Base-by-base conservation (phyloP, 192 early-diverging fungal species). In the Coemansia sp. region DNA sequence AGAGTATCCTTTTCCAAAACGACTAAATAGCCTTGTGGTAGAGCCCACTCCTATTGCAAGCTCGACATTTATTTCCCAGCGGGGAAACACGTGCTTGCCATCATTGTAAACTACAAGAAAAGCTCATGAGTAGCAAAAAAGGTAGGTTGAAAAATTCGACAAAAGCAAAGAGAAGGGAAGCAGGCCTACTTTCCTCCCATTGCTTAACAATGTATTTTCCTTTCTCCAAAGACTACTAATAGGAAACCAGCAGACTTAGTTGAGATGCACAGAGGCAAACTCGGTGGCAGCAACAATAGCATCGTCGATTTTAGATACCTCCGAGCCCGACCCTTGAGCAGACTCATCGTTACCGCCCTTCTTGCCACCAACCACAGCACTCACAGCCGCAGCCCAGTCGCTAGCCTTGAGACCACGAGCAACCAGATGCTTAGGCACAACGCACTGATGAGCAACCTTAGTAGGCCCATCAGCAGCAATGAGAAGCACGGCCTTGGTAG, bases 331-430 rank as follows among this genome's bases (percentile, higher is more conserved):
- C 16, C 97, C 97, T 65, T 94, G 94, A 33, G 97, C 97, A 63
- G 92, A 70, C 56, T 94, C 94, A 46, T 95, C 94, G 67, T 95
- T 97, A 55, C 97, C 97, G 36, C 97, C 97, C 62, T 89, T 90
- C 80, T 94, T 94, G 62, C 97, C 97, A 28, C 92, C 94, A 51
- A 99, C 84, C 26, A 87, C 85, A 58, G 89, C 83, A 24, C 86
- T 72, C n/a, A 97, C 94, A 31, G 88, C 90, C 20, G 85, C 84
- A 16, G 94, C 93, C 97, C 97, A 99, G 21, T 92, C 94, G 46
- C 82, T 86, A 33, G 95, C 97, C 84, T 91, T 94, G 58, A 99
- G 79, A 2, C 93, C 94, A 65, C 89, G 87, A 6, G 70, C 82
- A 64, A 92, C 83, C 20, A 92, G 71, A 18, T 79, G 80, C 85